Base-by-base conservation (phyloP, 768 basidiomycete genomes). In the Collybia mongolica region DNA sequence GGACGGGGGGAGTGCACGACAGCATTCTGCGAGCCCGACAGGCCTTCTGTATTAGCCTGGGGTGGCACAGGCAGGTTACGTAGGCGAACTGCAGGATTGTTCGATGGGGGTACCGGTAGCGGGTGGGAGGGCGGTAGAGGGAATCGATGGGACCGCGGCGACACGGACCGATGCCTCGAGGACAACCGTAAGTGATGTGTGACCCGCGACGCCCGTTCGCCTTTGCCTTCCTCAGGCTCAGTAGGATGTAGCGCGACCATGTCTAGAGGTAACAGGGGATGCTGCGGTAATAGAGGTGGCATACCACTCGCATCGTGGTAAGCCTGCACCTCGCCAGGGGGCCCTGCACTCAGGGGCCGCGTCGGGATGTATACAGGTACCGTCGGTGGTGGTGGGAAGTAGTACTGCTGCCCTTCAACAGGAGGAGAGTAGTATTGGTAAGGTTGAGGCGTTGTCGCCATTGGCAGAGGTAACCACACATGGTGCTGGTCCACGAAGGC, bases 1-100 rank as follows among this genome's bases (percentile, higher is more conserved):
- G 89, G 88, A 6, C 84, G 80, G 2, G 90, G 88, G 0, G 87
- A 88, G 53, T 80, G 72, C 2, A 85, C 55, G 1, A 79, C 59
- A 6, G 73, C 69, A 5, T 70, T 70, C 9, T 62, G 56, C 15
- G 59, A 51, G 17, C 46, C 56, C 6, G 32, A 32, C 3, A 26
- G 3, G 24, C 24, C 24, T 26, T 7, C 24, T 26, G 24, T 26
- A 26, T 26, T 26, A 26, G 7, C 9, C 14, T 32, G 32, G 32
- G 32, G 32, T 5, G 32, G 32, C 3, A 32, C 32, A 14, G 32
- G 32, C 7, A 32, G 32, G 11, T 32, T 32, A 9, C 32, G 32
- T 26, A 26, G 24, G 24, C 24, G 24, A 7, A 3, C 24, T 26
- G 24, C 24, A 26, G 24, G 24, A 26, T 26, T 26, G 24, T 26